These are phyloP conservation scores for Aureoboletus auriporus DNA, from an alignment of 768 basidiomycete genomes.

Conservation along the genomic window DNA sequence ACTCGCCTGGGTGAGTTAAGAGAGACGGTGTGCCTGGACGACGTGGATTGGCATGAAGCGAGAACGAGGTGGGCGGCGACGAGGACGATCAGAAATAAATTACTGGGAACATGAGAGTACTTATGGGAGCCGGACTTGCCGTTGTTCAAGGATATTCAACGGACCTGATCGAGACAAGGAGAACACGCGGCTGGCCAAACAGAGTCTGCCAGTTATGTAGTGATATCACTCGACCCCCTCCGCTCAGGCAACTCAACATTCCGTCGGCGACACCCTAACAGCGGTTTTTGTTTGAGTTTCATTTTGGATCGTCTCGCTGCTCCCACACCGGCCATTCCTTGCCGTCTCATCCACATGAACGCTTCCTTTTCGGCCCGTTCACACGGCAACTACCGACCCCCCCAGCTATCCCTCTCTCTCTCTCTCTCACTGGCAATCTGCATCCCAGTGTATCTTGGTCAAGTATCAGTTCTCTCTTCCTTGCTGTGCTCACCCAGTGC, in stretches of 20 bases:
- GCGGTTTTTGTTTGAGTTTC: slow-evolving; percentile 28
- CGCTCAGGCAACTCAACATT: slow-evolving; percentile 5
- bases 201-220: slow-evolving; percentile 5
- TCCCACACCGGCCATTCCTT: slow-evolving; percentile 28
- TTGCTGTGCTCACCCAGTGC: slow-evolving; percentile 4
- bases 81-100: slow-evolving; percentile 26
- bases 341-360: slow-evolving; percentile 15
- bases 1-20: slow-evolving; percentile 10
- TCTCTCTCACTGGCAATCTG: background rate
- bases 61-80: slow-evolving; percentile 2
- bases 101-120: slow-evolving; percentile 29
- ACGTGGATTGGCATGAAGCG: slow-evolving; percentile 28
- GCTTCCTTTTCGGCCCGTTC: background rate
- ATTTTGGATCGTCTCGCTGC: slow-evolving; percentile 19
- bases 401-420: too few species aligned
- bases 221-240: background rate
- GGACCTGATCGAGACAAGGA: slow-evolving; percentile 10
- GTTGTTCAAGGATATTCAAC: slow-evolving; percentile 23
- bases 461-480: too few species aligned
- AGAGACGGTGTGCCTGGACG: slow-evolving; percentile 16
- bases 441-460: background rate
- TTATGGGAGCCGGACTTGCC: slow-evolving; percentile 25
- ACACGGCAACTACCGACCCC: background rate
- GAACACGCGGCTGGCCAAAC: slow-evolving; percentile 21
- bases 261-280: slow-evolving; percentile 22